Percentiles rank a stretch among this genome's conserved stretches.
phyloP scores from a whole-genome alignment of 1,139 yeast species.

The Suhomyces chickasaworum region DNA sequence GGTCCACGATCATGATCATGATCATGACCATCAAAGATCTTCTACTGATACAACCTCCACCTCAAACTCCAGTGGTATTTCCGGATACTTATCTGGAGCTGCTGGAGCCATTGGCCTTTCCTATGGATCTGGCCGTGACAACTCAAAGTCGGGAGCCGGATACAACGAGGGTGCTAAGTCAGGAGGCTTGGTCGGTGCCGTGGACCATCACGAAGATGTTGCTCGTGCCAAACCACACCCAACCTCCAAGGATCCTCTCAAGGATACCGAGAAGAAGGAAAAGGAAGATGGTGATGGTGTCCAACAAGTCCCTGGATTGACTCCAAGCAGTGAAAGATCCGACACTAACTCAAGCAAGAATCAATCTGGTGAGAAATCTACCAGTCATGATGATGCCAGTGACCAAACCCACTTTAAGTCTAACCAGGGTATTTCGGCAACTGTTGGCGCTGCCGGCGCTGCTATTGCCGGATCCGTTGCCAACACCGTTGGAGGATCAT shows the following conservation, averaged over 20 bases:
- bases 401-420: not conserved
- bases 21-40: constrained; percentile 3
- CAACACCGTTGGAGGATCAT: constrained; percentile 3
- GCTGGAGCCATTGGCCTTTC: not conserved
- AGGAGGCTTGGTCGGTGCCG: constrained; percentile 23
- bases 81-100: not conserved
- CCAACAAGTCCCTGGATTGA: constrained; percentile 14
- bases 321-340: not conserved
- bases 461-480: constrained; percentile 14
- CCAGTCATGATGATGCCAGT: not conserved
- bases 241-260: constrained; percentile 7
- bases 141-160: not conserved
- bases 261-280: constrained; percentile 5
- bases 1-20: constrained; percentile 7
- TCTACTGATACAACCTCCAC: constrained; percentile 3
- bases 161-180: not conserved
- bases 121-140: not conserved
- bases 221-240: constrained; percentile 24
- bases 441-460: constrained; percentile 16
- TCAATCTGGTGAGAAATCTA: not conserved
- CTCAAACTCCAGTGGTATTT: not conserved
- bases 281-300: constrained; percentile 15
- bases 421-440: constrained; percentile 6
- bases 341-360: not conserved
- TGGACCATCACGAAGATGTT: constrained; percentile 26